Percentiles rank a stretch among this genome's conserved stretches.
Evolutionary conservation across 2,329 filamentous ascomycete genomes (phyloP).

Genomic region (Penicillium sp.): DNA sequence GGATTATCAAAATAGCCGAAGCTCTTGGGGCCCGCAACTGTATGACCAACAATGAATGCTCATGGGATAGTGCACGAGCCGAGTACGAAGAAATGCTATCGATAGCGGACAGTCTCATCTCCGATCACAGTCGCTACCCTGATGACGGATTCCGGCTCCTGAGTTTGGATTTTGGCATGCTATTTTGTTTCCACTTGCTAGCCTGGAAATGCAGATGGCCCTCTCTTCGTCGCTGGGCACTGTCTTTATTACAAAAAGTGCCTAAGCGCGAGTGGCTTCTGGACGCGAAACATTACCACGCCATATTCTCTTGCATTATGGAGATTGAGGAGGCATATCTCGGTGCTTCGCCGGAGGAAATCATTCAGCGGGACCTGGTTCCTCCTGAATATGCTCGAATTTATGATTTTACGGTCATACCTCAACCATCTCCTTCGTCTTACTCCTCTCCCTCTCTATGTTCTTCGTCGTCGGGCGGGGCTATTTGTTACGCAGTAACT

Average conservation of each 20-base stretch:
- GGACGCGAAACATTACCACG: conserved; percentile 23
- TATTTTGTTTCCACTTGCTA: conserved; percentile 30
- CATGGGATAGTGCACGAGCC: conserved; percentile 20
- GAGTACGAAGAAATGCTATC: conserved; percentile 21
- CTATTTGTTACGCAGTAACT: conserved; percentile 15
- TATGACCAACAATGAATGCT: conserved; percentile 15
- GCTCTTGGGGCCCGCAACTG: conserved; percentile 16
- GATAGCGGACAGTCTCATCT: conserved; percentile 15
- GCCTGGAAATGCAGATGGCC: conserved; percentile 35
- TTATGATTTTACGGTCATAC: conserved; percentile 20
- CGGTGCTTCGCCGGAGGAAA: not conserved
- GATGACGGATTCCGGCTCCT: conserved; percentile 20
- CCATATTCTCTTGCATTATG: conserved; percentile 27
- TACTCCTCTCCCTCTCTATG: not conserved
- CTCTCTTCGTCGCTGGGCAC: conserved; percentile 24
- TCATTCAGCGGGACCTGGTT: not conserved
- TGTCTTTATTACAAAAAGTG: conserved; percentile 23
- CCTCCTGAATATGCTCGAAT: conserved; percentile 24
- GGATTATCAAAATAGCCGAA: conserved; percentile 20
- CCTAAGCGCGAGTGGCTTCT: conserved; percentile 27
- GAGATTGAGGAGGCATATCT: conserved; percentile 25
- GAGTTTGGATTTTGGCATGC: conserved; percentile 25
- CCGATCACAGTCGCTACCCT: conserved; percentile 13
- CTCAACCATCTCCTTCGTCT: not conserved
- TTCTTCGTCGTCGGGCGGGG: not conserved